Conservation (phyloP, 208 protist species). For the Acanthamoeba culbertsoni region DNA sequence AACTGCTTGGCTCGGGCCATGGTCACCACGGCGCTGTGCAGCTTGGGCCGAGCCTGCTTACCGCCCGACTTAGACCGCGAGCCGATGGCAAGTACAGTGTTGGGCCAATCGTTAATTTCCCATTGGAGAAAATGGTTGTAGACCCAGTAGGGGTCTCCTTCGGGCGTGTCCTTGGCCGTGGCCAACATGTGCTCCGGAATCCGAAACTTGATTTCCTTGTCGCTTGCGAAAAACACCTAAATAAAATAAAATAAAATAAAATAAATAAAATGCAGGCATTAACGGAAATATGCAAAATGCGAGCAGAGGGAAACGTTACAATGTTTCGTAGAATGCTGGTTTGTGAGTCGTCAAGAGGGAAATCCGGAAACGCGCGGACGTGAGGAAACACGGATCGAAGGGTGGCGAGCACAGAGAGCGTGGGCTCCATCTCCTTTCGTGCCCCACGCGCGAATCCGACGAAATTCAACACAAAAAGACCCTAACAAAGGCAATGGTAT, state of each 20-base stretch:
- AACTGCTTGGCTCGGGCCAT: neutral
- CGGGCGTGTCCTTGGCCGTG: neutral
- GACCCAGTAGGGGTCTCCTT: neutral
- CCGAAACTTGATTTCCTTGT: neutral
- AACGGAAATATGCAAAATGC: no score
- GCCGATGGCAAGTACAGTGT: neutral
- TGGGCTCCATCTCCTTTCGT: neutral
- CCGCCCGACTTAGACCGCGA: neutral
- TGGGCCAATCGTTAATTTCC: neutral
- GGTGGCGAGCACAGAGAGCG: neutral
- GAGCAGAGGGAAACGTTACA: neutral
- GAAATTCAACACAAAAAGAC: conserved; percentile 4
- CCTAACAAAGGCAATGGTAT: neutral
- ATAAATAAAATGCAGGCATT: neutral
- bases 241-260: neutral
- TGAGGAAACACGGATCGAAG: neutral
- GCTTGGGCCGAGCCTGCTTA: neutral
- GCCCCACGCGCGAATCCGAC: neutral
- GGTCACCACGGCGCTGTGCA: neutral
- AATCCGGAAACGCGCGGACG: neutral
- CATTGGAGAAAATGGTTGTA: conserved; percentile 5
- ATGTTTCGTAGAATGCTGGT: neutral
- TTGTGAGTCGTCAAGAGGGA: neutral
- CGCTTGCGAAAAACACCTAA: neutral
- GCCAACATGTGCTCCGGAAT: neutral